A percentile compares a stretch with the other conserved stretches of the same genome.
Conservation (phyloP, 73 alveolate species). For the Tetrahymena malaccensis region DNA sequence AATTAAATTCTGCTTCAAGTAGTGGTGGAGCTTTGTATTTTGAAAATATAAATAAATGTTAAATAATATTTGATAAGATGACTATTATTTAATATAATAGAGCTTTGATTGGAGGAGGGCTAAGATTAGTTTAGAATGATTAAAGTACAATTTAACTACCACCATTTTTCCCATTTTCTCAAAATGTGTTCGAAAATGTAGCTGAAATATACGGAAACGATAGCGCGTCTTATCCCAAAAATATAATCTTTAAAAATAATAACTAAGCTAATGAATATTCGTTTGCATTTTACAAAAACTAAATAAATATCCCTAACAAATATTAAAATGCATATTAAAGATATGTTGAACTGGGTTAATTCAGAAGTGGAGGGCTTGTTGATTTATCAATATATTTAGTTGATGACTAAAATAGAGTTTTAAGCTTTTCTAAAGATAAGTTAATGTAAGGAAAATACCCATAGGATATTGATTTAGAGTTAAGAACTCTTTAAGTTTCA, state of each 20-base stretch:
- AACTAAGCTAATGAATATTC: not conserved
- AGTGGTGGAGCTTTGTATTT: not conserved
- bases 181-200: not conserved
- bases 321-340: too few relatives aligned
- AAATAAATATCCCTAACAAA: not conserved
- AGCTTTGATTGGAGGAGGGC: not conserved
- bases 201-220: not conserved
- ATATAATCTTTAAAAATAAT: too few relatives aligned
- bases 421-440: too few relatives aligned
- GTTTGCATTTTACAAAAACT: not conserved
- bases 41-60: not conserved
- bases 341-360: too few relatives aligned
- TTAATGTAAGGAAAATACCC: too few relatives aligned
- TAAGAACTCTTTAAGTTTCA: too few relatives aligned
- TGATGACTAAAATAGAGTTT: too few relatives aligned
- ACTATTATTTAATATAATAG: not conserved
- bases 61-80: not conserved
- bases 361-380: too few relatives aligned
- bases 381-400: too few relatives aligned
- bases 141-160: not conserved
- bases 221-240: not conserved
- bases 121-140: not conserved
- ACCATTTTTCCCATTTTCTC: not conserved
- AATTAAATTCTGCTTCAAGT: not conserved
- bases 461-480: too few relatives aligned